These are phyloP conservation scores for Hyphodiscus sp. DNA, from an alignment of 2,329 filamentous ascomycete genomes.

Conservation along the genomic window DNA sequence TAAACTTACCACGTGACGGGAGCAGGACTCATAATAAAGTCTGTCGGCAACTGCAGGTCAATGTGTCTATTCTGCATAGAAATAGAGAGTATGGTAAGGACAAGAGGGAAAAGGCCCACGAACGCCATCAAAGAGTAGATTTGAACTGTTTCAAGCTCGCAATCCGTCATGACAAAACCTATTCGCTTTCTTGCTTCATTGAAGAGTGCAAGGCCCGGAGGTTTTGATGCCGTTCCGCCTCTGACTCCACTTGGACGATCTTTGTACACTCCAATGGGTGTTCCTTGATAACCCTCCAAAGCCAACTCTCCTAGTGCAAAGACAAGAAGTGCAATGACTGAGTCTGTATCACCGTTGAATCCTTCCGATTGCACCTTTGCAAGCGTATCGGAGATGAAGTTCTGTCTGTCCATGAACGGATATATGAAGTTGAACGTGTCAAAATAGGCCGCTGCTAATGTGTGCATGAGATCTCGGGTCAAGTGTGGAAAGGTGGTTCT, in stretches of 20 bases:
- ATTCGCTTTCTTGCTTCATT: constrained; percentile 56
- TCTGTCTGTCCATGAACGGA: constrained; percentile 51
- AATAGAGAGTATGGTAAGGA: neutral
- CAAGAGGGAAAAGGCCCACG: constrained; percentile 17
- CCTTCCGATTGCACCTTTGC: constrained; percentile 39
- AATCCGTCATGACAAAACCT: constrained; percentile 49
- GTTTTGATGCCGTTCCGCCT: constrained; percentile 42
- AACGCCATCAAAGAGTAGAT: constrained; percentile 50
- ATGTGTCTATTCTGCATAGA: neutral
- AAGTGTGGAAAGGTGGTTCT: constrained; percentile 31
- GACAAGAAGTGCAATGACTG: constrained; percentile 49
- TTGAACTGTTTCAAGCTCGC: constrained; percentile 53
- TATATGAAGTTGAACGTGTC: constrained; percentile 52
- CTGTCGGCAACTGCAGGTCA: constrained; percentile 26
- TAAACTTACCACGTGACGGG: constrained; percentile 41
- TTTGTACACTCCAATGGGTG: constrained; percentile 38
- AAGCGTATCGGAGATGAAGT: constrained; percentile 44
- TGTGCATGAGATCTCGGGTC: constrained; percentile 43
- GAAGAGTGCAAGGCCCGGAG: constrained; percentile 53
- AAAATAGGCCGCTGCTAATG: constrained; percentile 49
- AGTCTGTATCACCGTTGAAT: constrained; percentile 43
- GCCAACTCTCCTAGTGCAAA: constrained; percentile 54
- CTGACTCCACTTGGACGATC: constrained; percentile 45
- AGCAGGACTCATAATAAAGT: constrained; percentile 48
- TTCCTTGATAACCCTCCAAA: constrained; percentile 42